Evolutionary conservation across 176 grass and related monocot species (phyloP).

Genomic region (Aegilops sharonensis): DNA sequence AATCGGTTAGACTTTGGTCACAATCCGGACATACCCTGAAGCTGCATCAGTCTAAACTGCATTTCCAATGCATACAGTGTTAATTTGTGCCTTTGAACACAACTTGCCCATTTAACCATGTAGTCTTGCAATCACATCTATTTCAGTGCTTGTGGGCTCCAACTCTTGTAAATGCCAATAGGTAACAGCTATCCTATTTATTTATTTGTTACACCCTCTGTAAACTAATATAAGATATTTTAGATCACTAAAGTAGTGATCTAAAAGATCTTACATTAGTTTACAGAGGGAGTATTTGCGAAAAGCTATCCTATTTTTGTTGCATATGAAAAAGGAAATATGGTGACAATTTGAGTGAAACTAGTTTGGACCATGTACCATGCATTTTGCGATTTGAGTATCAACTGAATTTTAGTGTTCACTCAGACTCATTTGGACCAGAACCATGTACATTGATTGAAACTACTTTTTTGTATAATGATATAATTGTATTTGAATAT

Average conservation of each 20-base stretch:
- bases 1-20: no score
- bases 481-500: slow-evolving; percentile 1
- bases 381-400: background rate
- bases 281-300: no score
- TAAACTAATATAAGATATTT: no score
- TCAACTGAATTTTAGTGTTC: background rate
- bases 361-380: background rate
- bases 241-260: no score
- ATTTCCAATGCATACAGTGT: background rate
- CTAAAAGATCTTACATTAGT: no score
- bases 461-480: slow-evolving; percentile 5
- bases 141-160: background rate
- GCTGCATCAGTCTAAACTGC: background rate
- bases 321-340: background rate
- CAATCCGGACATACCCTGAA: no score
- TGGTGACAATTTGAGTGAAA: background rate
- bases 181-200: background rate
- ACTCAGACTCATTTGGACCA: slow-evolving; percentile 12
- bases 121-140: background rate
- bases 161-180: background rate
- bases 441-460: background rate
- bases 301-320: background rate
- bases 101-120: background rate
- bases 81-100: background rate
- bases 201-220: no score